These are phyloP conservation scores for Nidularia sp. DNA, from an alignment of 768 basidiomycete genomes.

Conservation along the genomic window DNA sequence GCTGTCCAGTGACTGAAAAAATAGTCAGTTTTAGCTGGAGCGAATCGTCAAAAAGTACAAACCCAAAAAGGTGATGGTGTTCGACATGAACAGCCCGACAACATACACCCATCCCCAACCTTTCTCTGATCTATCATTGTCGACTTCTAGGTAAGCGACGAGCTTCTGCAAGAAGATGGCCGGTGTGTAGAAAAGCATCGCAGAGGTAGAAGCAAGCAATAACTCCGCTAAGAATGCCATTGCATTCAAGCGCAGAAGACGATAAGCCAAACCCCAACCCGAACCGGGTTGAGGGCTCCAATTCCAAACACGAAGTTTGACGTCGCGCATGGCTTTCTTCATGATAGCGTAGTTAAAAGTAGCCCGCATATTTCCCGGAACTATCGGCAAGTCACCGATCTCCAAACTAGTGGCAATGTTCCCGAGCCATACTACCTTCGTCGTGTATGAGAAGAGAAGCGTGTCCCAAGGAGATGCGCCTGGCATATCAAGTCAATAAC, in stretches of 20 bases:
- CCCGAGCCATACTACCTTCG: constrained; percentile 83
- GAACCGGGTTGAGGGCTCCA: constrained; percentile 61
- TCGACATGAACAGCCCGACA: constrained; percentile 15
- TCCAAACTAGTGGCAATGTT: constrained; percentile 71
- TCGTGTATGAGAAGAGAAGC: constrained; percentile 82
- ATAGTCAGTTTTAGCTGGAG: too few relatives aligned
- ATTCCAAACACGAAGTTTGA: constrained; percentile 45
- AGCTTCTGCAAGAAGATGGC: constrained; percentile 50
- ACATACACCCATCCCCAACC: constrained; percentile 64
- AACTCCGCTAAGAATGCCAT: constrained; percentile 35
- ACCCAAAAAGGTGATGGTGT: too few relatives aligned
- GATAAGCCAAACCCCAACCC: constrained; percentile 63
- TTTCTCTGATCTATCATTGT: constrained; percentile 45
- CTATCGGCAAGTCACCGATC: constrained; percentile 83
- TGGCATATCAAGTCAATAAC: too few relatives aligned
- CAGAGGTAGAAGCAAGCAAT: constrained; percentile 49
- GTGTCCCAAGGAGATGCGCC: constrained; percentile 57
- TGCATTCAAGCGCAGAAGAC: constrained; percentile 53
- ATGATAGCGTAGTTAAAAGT: constrained; percentile 67
- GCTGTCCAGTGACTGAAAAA: constrained; percentile 46
- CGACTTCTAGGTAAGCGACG: constrained; percentile 56
- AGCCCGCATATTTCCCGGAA: constrained; percentile 69
- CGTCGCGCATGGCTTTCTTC: constrained; percentile 48
- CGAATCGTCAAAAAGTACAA: too few relatives aligned
- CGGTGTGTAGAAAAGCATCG: constrained; percentile 62